These are phyloP conservation scores for Diaporthe australafricana DNA, from an alignment of 2,329 filamentous ascomycete species.

Conservation along the genomic window DNA sequence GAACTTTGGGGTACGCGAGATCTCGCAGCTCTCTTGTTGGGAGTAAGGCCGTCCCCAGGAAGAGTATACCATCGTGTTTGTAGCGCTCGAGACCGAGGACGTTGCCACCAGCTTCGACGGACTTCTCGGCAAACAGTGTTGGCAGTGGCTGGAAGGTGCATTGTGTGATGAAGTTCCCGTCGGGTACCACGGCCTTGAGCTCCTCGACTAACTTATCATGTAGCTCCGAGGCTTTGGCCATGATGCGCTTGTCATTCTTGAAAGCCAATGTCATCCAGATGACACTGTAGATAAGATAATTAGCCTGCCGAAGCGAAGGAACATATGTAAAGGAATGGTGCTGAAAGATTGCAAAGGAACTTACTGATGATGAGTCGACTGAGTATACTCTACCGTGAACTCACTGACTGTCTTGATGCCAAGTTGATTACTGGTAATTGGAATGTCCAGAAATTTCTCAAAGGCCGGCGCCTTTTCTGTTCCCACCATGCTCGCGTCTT, in stretches of 20 bases:
- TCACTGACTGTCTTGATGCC: slow-evolving; percentile 8
- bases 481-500: slow-evolving; percentile 22
- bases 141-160: slow-evolving; percentile 44
- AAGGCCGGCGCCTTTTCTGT: neutral
- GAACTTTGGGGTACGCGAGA: slow-evolving; percentile 38
- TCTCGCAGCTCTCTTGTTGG: slow-evolving; percentile 39
- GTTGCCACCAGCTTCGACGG: slow-evolving; percentile 40
- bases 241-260: slow-evolving; percentile 50
- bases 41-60: slow-evolving; percentile 38
- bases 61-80: slow-evolving; percentile 38
- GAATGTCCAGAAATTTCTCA: neutral
- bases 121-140: slow-evolving; percentile 19
- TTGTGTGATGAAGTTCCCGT: slow-evolving; percentile 41
- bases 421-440: neutral
- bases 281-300: slow-evolving; percentile 40
- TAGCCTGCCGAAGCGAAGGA: neutral
- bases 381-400: slow-evolving; percentile 18
- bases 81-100: slow-evolving; percentile 40
- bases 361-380: slow-evolving; percentile 5
- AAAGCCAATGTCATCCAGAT: slow-evolving; percentile 51
- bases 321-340: no score
- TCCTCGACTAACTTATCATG: slow-evolving; percentile 44
- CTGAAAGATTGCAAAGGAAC: neutral
- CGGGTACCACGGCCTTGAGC: slow-evolving; percentile 36
- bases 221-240: slow-evolving; percentile 48